Conservation (phyloP, 192 early-diverging fungal species). For the Coemansia sp. region DNA sequence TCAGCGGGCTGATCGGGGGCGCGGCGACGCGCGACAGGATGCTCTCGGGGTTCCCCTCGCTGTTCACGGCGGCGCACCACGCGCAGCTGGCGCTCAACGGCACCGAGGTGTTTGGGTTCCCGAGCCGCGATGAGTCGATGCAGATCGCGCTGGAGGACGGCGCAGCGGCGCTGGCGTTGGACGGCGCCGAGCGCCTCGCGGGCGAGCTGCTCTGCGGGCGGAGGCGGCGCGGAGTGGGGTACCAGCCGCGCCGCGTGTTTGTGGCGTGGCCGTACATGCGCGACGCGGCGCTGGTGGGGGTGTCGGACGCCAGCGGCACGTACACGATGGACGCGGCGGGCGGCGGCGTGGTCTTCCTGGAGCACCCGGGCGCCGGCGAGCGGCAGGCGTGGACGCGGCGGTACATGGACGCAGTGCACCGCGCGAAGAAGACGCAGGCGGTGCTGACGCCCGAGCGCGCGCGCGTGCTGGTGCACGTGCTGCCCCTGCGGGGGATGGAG, state of each 20-base stretch:
- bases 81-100: slow-evolving; percentile 73
- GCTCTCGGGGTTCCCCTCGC: slow-evolving; percentile 87
- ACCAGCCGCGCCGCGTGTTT: slow-evolving; percentile 44
- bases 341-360: slow-evolving; percentile 8
- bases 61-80: slow-evolving; percentile 78
- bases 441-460: slow-evolving; percentile 14
- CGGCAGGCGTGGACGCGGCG: slow-evolving; percentile 25
- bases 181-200: slow-evolving; percentile 15
- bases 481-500: slow-evolving; percentile 46
- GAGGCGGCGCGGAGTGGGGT: too few relatives aligned
- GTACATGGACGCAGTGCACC: slow-evolving; percentile 33
- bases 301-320: slow-evolving; percentile 68
- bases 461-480: slow-evolving; percentile 40
- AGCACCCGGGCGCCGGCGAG: slow-evolving; percentile 18
- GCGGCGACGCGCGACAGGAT: slow-evolving; percentile 62
- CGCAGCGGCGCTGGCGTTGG: too few relatives aligned
- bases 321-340: slow-evolving; percentile 50
- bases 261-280: slow-evolving; percentile 85
- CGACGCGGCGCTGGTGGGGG: slow-evolving; percentile 75
- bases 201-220: slow-evolving; percentile 30
- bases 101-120: slow-evolving; percentile 85
- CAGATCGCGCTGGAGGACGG: too few relatives aligned
- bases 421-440: slow-evolving; percentile 25
- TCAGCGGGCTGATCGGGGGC: slow-evolving; percentile 67
- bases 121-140: slow-evolving; percentile 64